phyloP scores from a whole-genome alignment of 352 stramenopile genomes.

The Pythium rhizo-oryzae region DNA sequence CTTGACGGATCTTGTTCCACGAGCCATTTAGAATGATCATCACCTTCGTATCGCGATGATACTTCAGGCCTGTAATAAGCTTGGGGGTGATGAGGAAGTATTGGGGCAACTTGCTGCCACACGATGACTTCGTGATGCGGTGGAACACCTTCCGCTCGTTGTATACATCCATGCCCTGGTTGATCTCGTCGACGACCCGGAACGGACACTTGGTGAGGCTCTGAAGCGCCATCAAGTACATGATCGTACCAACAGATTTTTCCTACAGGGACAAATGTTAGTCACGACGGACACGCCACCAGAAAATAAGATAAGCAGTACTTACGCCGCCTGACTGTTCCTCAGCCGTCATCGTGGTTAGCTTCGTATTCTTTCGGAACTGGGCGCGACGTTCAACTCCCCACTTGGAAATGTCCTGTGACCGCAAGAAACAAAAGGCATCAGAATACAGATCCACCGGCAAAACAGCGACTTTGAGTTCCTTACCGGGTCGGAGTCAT shows the following conservation, averaged over 20 bases:
- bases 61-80: conserved; percentile 82
- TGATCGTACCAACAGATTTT: conserved; percentile 91
- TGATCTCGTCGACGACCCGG: conserved; percentile 89
- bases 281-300: not conserved
- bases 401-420: conserved; percentile 87
- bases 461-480: not conserved
- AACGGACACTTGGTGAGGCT: conserved; percentile 88
- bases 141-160: conserved; percentile 91
- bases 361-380: conserved; percentile 84
- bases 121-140: conserved; percentile 87
- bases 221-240: conserved; percentile 91
- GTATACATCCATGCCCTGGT: conserved; percentile 91
- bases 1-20: conserved; percentile 81
- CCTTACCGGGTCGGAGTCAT: conserved; percentile 69
- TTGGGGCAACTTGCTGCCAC: conserved; percentile 82
- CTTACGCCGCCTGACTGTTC: conserved; percentile 86
- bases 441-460: not conserved
- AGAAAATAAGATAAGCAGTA: conserved; percentile 3
- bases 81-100: conserved; percentile 92
- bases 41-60: conserved; percentile 88
- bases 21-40: conserved; percentile 88
- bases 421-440: not conserved
- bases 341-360: conserved; percentile 85
- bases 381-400: conserved; percentile 84
- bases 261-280: conserved; percentile 43